Conservation (phyloP, 1,284 basidiomycete genomes). For the Ustilago sp. region DNA sequence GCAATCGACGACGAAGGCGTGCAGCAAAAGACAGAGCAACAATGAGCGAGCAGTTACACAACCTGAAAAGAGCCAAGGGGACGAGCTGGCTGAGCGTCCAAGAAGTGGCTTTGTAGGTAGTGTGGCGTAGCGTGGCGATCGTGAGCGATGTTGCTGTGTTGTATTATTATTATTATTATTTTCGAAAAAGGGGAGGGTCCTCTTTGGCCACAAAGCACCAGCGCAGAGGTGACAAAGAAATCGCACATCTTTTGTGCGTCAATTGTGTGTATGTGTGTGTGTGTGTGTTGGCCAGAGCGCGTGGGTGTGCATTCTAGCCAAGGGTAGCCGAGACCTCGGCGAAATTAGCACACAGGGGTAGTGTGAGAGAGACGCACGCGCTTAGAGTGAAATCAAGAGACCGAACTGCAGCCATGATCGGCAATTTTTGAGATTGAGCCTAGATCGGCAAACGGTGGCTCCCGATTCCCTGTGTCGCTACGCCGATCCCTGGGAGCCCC, state of each 20-base stretch:
- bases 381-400: conserved; percentile 1
- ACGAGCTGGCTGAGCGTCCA: not conserved
- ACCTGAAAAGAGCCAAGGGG: not conserved
- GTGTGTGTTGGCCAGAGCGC: not conserved
- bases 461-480: not conserved
- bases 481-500: not conserved
- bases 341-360: conserved; percentile 19
- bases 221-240: conserved; percentile 7
- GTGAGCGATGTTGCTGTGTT: conserved; percentile 14
- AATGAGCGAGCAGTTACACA: not conserved
- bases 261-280: not conserved
- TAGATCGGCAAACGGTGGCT: not conserved
- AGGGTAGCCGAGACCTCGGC: not conserved
- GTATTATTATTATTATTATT: not conserved
- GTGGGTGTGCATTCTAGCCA: conserved; percentile 6
- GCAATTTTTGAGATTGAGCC: not conserved
- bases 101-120: not conserved
- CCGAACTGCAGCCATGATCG: not conserved
- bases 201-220: not conserved
- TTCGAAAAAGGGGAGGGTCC: not conserved
- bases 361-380: conserved; percentile 3
- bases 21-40: not conserved
- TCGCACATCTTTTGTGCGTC: not conserved
- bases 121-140: conserved; percentile 26
- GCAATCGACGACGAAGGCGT: conserved; percentile 1